These are phyloP conservation scores for Trichoderma citrinoviride DNA, from an alignment of 2,329 filamentous ascomycete species.

Conservation along the genomic window DNA sequence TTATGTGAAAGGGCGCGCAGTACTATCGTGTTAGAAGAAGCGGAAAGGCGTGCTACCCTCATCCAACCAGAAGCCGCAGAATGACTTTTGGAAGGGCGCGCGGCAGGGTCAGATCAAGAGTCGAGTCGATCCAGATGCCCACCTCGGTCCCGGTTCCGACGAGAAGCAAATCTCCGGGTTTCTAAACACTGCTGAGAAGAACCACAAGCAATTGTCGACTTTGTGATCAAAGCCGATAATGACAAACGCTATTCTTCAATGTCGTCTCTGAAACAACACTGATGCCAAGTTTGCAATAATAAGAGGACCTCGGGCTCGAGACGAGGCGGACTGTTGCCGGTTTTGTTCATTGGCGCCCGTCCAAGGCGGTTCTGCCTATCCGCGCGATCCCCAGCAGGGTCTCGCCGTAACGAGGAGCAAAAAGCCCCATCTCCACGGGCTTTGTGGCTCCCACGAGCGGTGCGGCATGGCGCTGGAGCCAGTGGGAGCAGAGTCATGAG, in stretches of 20 bases:
- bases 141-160: slow-evolving; percentile 1
- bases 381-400: slow-evolving; percentile 18
- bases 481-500: slow-evolving; percentile 21
- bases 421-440: slow-evolving; percentile 7
- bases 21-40: neutral
- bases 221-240: neutral
- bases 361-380: slow-evolving; percentile 3
- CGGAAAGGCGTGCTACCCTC: slow-evolving; percentile 13
- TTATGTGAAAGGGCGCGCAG: slow-evolving; percentile 25
- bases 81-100: slow-evolving; percentile 20
- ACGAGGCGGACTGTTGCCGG: slow-evolving; percentile 17
- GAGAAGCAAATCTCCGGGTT: neutral
- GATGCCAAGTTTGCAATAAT: slow-evolving; percentile 1
- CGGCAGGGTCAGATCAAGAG: slow-evolving; percentile 9
- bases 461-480: slow-evolving; percentile 21
- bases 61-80: slow-evolving; percentile 18
- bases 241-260: neutral
- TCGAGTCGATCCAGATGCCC: slow-evolving; percentile 1
- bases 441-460: slow-evolving; percentile 16
- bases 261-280: neutral
- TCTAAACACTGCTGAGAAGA: neutral
- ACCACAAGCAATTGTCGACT: neutral
- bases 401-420: neutral
- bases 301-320: slow-evolving; percentile 2
- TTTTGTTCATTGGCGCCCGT: slow-evolving; percentile 21